Evolutionary conservation across 2,329 filamentous ascomycete species (phyloP).

Genomic region (Orbilia oligospora): DNA sequence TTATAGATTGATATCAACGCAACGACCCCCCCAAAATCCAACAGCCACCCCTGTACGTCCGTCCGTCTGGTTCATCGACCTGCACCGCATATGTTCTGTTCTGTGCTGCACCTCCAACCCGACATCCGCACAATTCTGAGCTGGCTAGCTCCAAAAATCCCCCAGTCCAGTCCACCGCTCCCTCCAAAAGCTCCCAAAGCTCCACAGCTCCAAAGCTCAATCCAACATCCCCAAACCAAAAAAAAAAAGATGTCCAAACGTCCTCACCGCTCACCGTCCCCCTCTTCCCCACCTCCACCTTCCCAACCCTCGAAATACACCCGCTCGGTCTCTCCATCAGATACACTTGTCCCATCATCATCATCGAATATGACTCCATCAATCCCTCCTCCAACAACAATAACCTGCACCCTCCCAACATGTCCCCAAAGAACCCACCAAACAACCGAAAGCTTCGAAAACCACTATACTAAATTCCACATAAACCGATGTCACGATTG

Average conservation of each 20-base stretch:
- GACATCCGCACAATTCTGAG: background rate
- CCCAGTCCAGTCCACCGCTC: too few relatives aligned
- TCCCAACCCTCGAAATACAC: constrained; percentile 52
- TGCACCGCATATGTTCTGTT: too few relatives aligned
- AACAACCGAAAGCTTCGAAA: constrained; percentile 46
- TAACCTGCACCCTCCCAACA: constrained; percentile 51
- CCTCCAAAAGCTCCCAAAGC: background rate
- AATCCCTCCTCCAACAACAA: background rate
- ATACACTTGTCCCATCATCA: background rate
- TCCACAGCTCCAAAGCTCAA: background rate
- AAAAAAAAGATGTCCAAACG: constrained; percentile 42
- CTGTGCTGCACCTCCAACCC: too few relatives aligned
- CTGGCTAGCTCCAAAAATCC: constrained; percentile 45
- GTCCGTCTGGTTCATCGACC: too few relatives aligned
- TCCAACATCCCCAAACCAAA: background rate
- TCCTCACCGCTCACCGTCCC: constrained; percentile 26
- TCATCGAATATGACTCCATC: constrained; percentile 2
- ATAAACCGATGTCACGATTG: constrained; percentile 57
- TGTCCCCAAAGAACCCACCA: constrained; percentile 48
- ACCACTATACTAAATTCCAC: constrained; percentile 51
- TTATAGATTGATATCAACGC: too few relatives aligned
- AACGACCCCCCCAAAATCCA: too few relatives aligned
- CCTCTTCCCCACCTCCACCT: constrained; percentile 30
- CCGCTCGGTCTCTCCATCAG: constrained; percentile 38
- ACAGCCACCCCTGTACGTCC: too few relatives aligned